Evolutionary conservation across 495 filamentous ascomycete genomes (phyloP), one percentile per base, ranked within the genome.

Genomic region (Aspergillus bertholletiae): DNA sequence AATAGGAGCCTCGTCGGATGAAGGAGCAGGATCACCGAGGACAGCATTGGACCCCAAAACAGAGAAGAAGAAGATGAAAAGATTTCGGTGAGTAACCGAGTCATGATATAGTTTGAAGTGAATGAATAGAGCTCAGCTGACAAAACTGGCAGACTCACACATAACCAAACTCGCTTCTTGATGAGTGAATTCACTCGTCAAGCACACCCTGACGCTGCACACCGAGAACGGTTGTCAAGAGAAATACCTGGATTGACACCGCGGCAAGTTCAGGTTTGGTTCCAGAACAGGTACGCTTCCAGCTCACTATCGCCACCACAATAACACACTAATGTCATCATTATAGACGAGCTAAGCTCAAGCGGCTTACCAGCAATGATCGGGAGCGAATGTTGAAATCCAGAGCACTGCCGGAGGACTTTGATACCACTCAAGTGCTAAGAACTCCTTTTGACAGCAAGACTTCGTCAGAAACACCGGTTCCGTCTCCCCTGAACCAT

Each of bases 181-280:
- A 95, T 96, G 91, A 97, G 90, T 68, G 93, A 97, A 71, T 97
- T 97, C 63, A 88, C 90, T 48, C 90, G 93, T 59, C 91, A 97
- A 62, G 88, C 93, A 20, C 93, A 97, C 73, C 93, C 93, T 12
- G 92, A 97, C 69, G 92, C 93, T 27, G 88, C 90, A 41, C 92
- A 97, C 73, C 83, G 93, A 53, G 92, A 97, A 70, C 80, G 92
- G 28, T 75, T 97, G 48, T 93, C 93, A 28, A 79, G 88, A 53
- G 93, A 97, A 64, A 97, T 97, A 49, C 93, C 93, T 40, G 93
- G 93, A 9, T 74, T 97, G 41, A 96, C 89, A 55, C 90, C 93
- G 37, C 84, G 93, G 54, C 93, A 97, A 67, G 93, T 97, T 8
- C 93, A 97, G 74, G 93, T 97, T 54, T 97, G 93, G 93, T 97